These are phyloP conservation scores for Fusarium setosum DNA, from an alignment of 2,329 filamentous ascomycete species.

Conservation along the genomic window DNA sequence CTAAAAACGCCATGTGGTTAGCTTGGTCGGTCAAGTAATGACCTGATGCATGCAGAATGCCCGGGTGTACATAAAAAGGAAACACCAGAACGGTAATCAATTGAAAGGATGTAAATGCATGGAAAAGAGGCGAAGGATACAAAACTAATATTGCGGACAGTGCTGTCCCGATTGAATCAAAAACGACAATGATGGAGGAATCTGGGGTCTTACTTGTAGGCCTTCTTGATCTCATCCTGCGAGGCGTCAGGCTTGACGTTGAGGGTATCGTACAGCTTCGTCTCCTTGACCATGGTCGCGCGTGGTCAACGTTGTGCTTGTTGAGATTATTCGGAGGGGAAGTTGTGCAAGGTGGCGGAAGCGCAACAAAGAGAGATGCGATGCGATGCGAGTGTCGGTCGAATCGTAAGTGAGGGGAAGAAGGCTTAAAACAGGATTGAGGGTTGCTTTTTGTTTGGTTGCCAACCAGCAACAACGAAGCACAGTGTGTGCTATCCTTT, in stretches of 20 bases:
- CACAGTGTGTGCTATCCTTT: conserved; percentile 16
- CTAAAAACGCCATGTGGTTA: conserved; percentile 61
- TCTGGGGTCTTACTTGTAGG: conserved; percentile 75
- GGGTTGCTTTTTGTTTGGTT: conserved; percentile 19
- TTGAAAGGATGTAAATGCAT: background rate
- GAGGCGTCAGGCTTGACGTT: conserved; percentile 81
- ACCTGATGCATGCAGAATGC: background rate
- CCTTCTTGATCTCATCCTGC: conserved; percentile 98
- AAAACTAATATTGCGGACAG: background rate
- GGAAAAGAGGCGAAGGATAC: background rate
- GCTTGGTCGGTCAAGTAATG: conserved; percentile 27
- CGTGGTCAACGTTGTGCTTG: conserved; percentile 18
- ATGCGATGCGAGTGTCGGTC: conserved; percentile 11
- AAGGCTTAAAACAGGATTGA: conserved; percentile 1
- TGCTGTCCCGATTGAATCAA: background rate
- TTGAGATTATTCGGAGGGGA: background rate
- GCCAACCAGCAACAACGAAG: conserved; percentile 14
- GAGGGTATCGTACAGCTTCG: conserved; percentile 92
- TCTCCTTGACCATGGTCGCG: conserved; percentile 87
- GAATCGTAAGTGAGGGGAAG: conserved; percentile 19
- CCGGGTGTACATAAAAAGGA: background rate
- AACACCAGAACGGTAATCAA: background rate
- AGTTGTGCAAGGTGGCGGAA: conserved; percentile 13
- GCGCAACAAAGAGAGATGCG: background rate
- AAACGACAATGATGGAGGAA: background rate